A percentile compares a stretch with the other conserved stretches of the same genome.
phyloP scores from a whole-genome alignment of 2,329 filamentous ascomycete genomes.

The Tolypocladium album region DNA sequence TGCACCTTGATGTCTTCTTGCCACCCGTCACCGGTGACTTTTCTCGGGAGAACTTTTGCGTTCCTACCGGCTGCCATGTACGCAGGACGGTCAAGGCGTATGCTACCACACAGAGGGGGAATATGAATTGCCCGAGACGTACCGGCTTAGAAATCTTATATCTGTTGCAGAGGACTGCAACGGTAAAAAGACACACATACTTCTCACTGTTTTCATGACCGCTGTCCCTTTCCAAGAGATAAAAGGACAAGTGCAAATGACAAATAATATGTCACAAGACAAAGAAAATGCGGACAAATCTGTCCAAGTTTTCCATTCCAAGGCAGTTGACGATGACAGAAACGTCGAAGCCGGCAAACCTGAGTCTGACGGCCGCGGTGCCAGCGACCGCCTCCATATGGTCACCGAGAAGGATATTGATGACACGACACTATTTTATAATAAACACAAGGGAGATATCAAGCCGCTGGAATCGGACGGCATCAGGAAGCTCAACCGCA shows the following conservation, averaged over 20 bases:
- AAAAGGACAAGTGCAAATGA: background rate
- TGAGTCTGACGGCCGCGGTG: background rate
- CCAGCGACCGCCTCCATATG: slow-evolving; percentile 1
- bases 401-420: slow-evolving; percentile 10
- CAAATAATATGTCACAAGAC: background rate
- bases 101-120: background rate
- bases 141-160: background rate
- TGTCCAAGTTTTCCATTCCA: background rate
- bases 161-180: background rate
- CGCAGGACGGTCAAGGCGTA: background rate
- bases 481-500: slow-evolving; percentile 6
- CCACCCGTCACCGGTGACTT: background rate
- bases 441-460: slow-evolving; percentile 8
- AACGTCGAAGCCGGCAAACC: background rate
- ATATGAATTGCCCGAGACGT: background rate
- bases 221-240: background rate
- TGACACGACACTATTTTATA: slow-evolving; percentile 13
- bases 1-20: background rate
- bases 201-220: background rate
- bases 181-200: too few species aligned
- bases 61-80: background rate
- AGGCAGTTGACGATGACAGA: background rate
- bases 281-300: background rate
- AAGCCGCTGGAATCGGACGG: slow-evolving; percentile 3
- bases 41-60: background rate